Evolutionary conservation across 164 flowering plant genomes (phyloP).

Genomic region (Piper betle): DNA sequence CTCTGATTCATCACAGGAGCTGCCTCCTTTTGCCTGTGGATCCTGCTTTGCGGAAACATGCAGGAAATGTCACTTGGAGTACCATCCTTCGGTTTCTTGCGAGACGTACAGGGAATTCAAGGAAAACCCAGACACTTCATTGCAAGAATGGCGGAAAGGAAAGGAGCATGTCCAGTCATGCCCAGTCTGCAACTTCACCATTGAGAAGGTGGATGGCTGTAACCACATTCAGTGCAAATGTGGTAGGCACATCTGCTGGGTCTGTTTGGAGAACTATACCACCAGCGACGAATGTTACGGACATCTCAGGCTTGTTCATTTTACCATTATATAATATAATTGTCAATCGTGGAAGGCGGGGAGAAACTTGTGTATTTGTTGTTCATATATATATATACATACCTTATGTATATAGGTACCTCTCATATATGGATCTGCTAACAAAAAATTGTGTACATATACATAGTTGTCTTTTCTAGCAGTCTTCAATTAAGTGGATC

Average conservation of each 20-base stretch:
- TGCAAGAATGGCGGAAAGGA: constrained; percentile 67
- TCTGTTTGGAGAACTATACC: constrained; percentile 41
- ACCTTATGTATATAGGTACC: too few relatives aligned
- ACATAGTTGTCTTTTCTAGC: too few relatives aligned
- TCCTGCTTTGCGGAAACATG: constrained; percentile 79
- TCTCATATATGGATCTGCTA: too few relatives aligned
- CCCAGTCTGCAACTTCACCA: constrained; percentile 49
- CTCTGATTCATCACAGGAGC: constrained; percentile 12
- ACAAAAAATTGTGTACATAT: too few relatives aligned
- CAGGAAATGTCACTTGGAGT: constrained; percentile 71
- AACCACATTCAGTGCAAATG: constrained; percentile 82
- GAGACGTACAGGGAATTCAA: constrained; percentile 62
- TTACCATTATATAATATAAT: constrained; percentile 7
- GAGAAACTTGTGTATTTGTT: neutral
- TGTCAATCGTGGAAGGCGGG: neutral
- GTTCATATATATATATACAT: neutral
- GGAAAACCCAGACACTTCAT: constrained; percentile 72
- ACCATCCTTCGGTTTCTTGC: constrained; percentile 64
- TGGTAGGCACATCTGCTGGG: constrained; percentile 89
- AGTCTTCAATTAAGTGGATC: too few relatives aligned
- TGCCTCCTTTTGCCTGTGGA: constrained; percentile 62
- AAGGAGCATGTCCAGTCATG: constrained; percentile 75
- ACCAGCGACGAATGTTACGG: constrained; percentile 59
- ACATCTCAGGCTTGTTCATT: constrained; percentile 59
- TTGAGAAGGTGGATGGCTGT: constrained; percentile 94